Percentiles rank a stretch among this genome's conserved stretches.
These are phyloP conservation scores for Phalaenopsis aphrodite DNA, from an alignment of 106 monocot species.

Conservation along the genomic window DNA sequence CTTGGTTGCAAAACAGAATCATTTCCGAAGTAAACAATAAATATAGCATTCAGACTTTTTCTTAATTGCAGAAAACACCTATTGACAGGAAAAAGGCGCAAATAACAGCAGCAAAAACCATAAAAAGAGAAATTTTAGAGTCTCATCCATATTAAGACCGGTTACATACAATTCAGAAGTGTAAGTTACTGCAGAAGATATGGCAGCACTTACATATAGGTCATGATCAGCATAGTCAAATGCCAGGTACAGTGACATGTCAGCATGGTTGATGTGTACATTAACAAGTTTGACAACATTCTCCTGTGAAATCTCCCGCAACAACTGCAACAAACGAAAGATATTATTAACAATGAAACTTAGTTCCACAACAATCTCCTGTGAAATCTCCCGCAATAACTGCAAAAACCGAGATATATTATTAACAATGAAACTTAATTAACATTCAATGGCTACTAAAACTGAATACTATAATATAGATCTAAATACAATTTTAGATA, in stretches of 20 bases:
- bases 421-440: conserved; percentile 13
- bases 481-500: not conserved
- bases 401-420: conserved; percentile 21
- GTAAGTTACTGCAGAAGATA: not conserved
- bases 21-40: not conserved
- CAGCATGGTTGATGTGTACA: conserved; percentile 95
- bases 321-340: conserved; percentile 41
- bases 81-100: not conserved
- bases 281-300: conserved; percentile 97
- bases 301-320: conserved; percentile 90
- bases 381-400: conserved; percentile 84
- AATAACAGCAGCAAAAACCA: not conserved
- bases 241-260: conserved; percentile 97
- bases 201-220: conserved; percentile 60
- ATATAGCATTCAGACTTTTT: not conserved
- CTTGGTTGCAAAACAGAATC: not conserved
- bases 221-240: conserved; percentile 99
- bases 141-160: not conserved
- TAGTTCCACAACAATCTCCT: conserved; percentile 96
- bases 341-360: not conserved
- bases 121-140: not conserved
- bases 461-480: not conserved
- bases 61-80: not conserved
- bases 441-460: not conserved
- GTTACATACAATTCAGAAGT: not conserved